Conservation (phyloP, 2,329 filamentous ascomycete genomes). For the Raffaelea deltoideospora region DNA sequence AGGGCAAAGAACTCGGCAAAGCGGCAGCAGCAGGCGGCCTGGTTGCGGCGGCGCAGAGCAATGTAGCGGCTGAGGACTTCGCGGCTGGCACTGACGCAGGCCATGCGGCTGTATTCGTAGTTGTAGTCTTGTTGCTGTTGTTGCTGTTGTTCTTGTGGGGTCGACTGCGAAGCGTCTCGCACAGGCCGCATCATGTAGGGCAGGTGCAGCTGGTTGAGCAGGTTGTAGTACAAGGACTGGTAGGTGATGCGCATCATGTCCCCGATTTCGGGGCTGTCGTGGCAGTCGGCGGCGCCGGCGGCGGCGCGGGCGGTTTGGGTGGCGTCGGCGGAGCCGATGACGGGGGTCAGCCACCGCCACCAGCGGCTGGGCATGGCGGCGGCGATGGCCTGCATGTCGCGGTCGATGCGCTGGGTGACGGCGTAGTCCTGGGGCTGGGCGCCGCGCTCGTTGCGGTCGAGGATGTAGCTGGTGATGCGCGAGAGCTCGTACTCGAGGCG, state of each 20-base stretch:
- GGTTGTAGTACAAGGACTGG: conserved; percentile 23
- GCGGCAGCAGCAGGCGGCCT: conserved; percentile 17
- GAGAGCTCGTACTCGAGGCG: conserved; percentile 21
- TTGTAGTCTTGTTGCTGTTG: too few species aligned
- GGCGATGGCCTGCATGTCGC: conserved; percentile 20
- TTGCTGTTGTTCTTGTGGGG: neutral
- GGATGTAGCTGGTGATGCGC: conserved; percentile 19
- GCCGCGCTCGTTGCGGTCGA: conserved; percentile 19
- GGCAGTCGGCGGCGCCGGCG: too few species aligned
- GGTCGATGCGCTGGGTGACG: conserved; percentile 20
- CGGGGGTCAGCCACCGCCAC: conserved; percentile 19
- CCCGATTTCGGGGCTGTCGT: conserved; percentile 9
- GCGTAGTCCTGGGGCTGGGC: conserved; percentile 11
- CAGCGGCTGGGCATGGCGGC: conserved; percentile 23
- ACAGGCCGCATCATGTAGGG: conserved; percentile 21
- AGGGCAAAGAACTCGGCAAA: conserved; percentile 18
- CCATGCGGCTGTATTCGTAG: conserved; percentile 18
- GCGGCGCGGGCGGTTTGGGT: too few species aligned
- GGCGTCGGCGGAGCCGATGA: too few species aligned
- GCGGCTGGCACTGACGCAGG: conserved; percentile 22
- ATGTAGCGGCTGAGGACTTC: conserved; percentile 22
- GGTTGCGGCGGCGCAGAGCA: conserved; percentile 16
- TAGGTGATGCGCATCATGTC: conserved; percentile 17
- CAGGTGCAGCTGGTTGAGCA: conserved; percentile 23
- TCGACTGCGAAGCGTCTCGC: too few species aligned